Conservation (phyloP, 228 moss, liverwort and hornwort genomes). For the Sphagnum magellanicum region DNA sequence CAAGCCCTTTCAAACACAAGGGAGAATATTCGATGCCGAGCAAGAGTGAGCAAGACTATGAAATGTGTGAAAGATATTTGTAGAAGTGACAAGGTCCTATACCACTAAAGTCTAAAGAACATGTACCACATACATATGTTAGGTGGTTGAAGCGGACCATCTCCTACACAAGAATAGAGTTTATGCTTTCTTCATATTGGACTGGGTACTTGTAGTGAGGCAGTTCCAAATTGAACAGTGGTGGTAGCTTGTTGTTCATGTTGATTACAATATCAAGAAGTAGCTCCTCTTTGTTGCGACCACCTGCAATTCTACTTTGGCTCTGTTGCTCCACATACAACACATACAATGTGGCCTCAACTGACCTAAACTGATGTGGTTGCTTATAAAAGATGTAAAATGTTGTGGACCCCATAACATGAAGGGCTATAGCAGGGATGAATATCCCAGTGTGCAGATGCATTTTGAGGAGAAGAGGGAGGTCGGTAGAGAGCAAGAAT, state of each 20-base stretch:
- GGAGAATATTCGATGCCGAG: too few relatives aligned
- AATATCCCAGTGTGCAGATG: too few relatives aligned
- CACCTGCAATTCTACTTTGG: conserved; percentile 22
- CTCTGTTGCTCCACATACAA: conserved; percentile 15
- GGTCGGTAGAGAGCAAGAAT: too few relatives aligned
- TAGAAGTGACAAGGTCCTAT: too few relatives aligned
- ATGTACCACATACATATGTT: conserved; percentile 34
- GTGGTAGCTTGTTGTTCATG: conserved; percentile 23
- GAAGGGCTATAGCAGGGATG: too few relatives aligned
- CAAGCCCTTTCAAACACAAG: too few relatives aligned
- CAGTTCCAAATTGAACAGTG: conserved; percentile 27
- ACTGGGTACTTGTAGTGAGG: conserved; percentile 41
- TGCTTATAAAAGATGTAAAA: conserved; percentile 1
- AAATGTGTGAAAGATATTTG: too few relatives aligned
- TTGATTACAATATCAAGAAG: conserved; percentile 41
- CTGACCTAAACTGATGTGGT: too few relatives aligned
- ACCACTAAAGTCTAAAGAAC: too few relatives aligned
- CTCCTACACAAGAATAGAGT: conserved; percentile 50
- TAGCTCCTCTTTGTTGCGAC: conserved; percentile 34
- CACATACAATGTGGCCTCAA: too few relatives aligned
- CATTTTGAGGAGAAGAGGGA: too few relatives aligned
- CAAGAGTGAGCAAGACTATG: too few relatives aligned
- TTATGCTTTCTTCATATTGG: conserved; percentile 60
- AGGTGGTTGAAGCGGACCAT: conserved; percentile 60
- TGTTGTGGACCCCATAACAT: background rate